Evolutionary conservation across 1,284 basidiomycete genomes (phyloP), one percentile per base, ranked within the genome.

Genomic region (Exsudoporus floridanus): DNA sequence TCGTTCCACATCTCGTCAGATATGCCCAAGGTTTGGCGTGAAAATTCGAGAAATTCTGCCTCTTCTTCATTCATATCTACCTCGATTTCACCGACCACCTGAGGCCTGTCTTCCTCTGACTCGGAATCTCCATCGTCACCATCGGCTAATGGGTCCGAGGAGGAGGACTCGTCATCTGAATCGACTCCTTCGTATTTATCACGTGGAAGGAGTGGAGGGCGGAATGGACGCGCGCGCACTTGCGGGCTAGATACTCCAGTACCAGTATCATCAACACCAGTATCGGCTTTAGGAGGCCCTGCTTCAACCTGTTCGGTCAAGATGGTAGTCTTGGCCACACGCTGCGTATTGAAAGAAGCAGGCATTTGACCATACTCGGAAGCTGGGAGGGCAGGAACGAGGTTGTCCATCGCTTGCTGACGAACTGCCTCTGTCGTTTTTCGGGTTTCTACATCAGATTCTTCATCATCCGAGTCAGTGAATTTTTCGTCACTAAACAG

Each of bases 1-100:
- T 83, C 80, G 19, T 78, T 74, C 90, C 94, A 98, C 70, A 92
- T 86, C 16, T 84, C 82, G 57, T 93, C 86, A 43, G 79, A 82
- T 59, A 98, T 88, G 0, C 94, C 94, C 37, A 98, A 74, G 7
- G 90, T 84, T 62, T 96, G 89, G 43, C 92, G 82, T 12, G 94
- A 90, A 70, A 98, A 98, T 69, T 92, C 88, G 40, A 98, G 73
- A 60, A 97, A 98, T 59, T 96, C 94, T 56, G 90, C 91, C 69
- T 92, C 81, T 71, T 98, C 94, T 60, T 90, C 85, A 18, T 79
- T 82, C 86, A 97, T 94, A 58, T 94, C 88, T 39, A 93, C 80
- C 61, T 94, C 90, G 16, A 91, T 72, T 27, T 92, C 90, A 19
- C 89, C 91, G 2, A 90, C 84, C 2, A 92, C 77, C 61, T 89